Base-by-base conservation (phyloP, 2,329 filamentous ascomycete species). In the Leptographium procerum region DNA sequence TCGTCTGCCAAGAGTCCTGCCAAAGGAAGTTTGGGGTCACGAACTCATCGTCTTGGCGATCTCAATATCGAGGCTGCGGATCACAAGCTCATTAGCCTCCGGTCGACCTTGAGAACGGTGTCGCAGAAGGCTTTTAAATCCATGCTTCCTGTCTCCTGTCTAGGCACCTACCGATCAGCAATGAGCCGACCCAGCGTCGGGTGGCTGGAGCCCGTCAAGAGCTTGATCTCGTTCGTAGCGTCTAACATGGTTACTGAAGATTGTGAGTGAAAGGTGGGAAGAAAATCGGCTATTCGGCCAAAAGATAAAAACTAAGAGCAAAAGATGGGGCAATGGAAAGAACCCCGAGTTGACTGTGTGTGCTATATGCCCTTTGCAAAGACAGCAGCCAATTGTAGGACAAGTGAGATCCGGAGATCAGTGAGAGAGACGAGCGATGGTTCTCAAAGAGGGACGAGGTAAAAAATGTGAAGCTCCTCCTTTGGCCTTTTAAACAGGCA, bases 131-230 rank as follows among this genome's bases (percentile, higher is more conserved):
- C 40, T n/a, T 43, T 43, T 16, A 3, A 43, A 8, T 9, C 6
- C 40, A 22, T n/a, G 40, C 40, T 43, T 22, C n/a, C n/a, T n/a
- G n/a, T n/a, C 40, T 22, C 10, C 31, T 16, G 40, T 7, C n/a
- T 19, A 19, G 8, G 40, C 40, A 19, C 69, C 52, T 69, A 72
- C 71, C 71, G 67, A 62, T 71, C 69, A 55, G 71, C 71, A 26
- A 73, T 70, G 61, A 68, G 64, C 59, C 66, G 69, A 51, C 70
- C 69, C 62, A 72, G 65, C 57, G 66, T 67, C 58, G 70, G 70
- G 62, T 73, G 71, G 65, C 71, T 72, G 59, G 71, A 72, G 64
- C 71, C 71, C 62, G 71, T 68, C 52, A 73, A 69, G 63, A 73
- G 57, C 62, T 73, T 73, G 67, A 73, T 72, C 64, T 72, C 70